Evolutionary conservation across 2,329 filamentous ascomycete genomes (phyloP).

Genomic region (Trichoderma cornu-damae): DNA sequence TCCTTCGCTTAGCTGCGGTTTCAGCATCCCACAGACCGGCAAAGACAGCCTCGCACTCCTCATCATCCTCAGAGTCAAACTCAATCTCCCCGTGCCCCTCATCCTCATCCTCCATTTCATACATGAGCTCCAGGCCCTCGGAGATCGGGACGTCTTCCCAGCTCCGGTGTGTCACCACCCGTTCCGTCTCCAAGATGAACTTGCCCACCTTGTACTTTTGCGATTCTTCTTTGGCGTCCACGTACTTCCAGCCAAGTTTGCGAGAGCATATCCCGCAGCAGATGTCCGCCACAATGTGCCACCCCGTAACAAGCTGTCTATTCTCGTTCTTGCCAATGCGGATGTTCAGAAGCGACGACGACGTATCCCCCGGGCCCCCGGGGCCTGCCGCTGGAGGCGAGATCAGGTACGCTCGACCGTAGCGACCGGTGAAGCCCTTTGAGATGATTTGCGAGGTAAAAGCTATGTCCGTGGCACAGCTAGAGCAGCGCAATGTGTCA

Average conservation of each 20-base stretch:
- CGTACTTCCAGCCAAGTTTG: conserved; percentile 64
- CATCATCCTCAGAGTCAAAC: conserved; percentile 37
- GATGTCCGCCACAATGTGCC: conserved; percentile 61
- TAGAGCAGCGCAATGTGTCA: conserved; percentile 54
- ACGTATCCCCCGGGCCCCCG: conserved; percentile 22
- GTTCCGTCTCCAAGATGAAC: conserved; percentile 59
- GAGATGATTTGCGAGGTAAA: conserved; percentile 57
- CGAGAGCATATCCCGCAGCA: conserved; percentile 50
- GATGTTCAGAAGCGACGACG: conserved; percentile 48
- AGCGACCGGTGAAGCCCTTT: conserved; percentile 61
- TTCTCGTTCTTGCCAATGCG: conserved; percentile 50
- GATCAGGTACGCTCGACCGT: conserved; percentile 60
- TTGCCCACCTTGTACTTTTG: conserved; percentile 66
- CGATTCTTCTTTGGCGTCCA: conserved; percentile 53
- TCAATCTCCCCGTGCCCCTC: not conserved
- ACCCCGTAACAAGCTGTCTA: conserved; percentile 56
- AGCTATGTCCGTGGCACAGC: conserved; percentile 57
- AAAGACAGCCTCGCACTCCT: conserved; percentile 64
- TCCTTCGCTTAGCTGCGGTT: conserved; percentile 44
- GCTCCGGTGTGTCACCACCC: conserved; percentile 46
- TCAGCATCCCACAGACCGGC: conserved; percentile 56
- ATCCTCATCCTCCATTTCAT: conserved; percentile 13
- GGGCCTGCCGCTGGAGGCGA: conserved; percentile 30
- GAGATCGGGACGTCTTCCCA: conserved; percentile 42
- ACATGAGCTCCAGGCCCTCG: conserved; percentile 14